Percentiles rank a stretch among this genome's conserved stretches.
phyloP scores from a whole-genome alignment of 179 eudicot species.

The Nepenthes alata region DNA sequence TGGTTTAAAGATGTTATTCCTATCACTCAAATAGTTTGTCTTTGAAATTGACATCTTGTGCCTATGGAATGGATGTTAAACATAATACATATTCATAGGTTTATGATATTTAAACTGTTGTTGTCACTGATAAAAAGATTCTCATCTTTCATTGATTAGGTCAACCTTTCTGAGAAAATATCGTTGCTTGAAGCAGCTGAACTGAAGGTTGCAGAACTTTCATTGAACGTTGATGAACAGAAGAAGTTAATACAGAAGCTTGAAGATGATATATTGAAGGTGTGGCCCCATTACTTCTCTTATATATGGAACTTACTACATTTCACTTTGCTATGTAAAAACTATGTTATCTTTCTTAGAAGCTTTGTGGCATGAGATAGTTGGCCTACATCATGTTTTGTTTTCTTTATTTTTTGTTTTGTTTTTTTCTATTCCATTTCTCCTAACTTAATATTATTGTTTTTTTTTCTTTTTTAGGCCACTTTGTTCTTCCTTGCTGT shows the following conservation, averaged over 20 bases:
- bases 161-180: conserved; percentile 73
- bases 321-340: background rate
- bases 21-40: background rate
- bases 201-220: conserved; percentile 55
- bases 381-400: no score
- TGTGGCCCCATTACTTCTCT: conserved; percentile 11
- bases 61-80: no score
- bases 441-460: background rate
- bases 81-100: no score
- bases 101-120: background rate
- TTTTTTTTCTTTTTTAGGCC: no score
- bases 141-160: conserved; percentile 25
- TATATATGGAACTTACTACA: no score
- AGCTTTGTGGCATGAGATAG: no score
- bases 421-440: no score
- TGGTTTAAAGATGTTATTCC: background rate
- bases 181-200: conserved; percentile 79
- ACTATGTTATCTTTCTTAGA: background rate
- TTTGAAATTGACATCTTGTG: background rate
- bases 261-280: conserved; percentile 97
- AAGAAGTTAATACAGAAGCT: conserved; percentile 84
- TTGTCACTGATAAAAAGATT: background rate
- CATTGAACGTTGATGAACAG: conserved; percentile 63
- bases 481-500: no score
- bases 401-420: no score